Conservation (phyloP, 2,329 filamentous ascomycete genomes). For the Fusarium succisae region DNA sequence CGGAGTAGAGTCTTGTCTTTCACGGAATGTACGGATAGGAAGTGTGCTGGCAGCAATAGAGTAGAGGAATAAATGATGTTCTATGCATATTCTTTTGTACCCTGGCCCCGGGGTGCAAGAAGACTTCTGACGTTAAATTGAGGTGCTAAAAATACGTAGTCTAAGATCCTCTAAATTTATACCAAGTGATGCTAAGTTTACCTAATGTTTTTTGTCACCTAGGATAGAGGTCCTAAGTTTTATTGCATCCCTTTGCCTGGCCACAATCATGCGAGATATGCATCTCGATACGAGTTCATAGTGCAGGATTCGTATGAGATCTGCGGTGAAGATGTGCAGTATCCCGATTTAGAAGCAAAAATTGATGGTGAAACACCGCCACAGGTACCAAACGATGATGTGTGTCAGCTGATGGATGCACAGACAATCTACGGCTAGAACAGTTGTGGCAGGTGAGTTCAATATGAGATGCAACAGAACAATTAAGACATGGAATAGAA, state of each 20-base stretch:
- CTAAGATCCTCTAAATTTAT: too few species aligned
- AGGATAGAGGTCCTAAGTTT: too few species aligned
- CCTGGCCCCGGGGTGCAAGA: too few species aligned
- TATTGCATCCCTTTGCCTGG: too few species aligned
- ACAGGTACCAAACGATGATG: slow-evolving; percentile 13
- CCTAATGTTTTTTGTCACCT: too few species aligned
- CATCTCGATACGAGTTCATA: slow-evolving; percentile 2
- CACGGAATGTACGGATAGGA: background rate
- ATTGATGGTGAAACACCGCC: slow-evolving; percentile 31
- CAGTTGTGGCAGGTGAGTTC: slow-evolving; percentile 2
- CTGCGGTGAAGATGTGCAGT: slow-evolving; percentile 7
- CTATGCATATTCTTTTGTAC: background rate
- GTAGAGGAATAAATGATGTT: slow-evolving; percentile 4
- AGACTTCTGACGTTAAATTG: too few species aligned
- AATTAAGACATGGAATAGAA: background rate
- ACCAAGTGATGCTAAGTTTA: too few species aligned
- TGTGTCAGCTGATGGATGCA: slow-evolving; percentile 26
- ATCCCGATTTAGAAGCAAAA: slow-evolving; percentile 38
- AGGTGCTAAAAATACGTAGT: too few species aligned
- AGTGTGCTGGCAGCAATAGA: slow-evolving; percentile 2
- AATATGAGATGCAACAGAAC: background rate
- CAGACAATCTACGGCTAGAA: background rate
- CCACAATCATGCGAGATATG: background rate
- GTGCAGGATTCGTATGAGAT: slow-evolving; percentile 11
- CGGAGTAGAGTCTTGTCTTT: background rate